Evolutionary conservation across 768 basidiomycete genomes (phyloP), one percentile per base, ranked within the genome.

Genomic region (Guyanaporus albipodus): DNA sequence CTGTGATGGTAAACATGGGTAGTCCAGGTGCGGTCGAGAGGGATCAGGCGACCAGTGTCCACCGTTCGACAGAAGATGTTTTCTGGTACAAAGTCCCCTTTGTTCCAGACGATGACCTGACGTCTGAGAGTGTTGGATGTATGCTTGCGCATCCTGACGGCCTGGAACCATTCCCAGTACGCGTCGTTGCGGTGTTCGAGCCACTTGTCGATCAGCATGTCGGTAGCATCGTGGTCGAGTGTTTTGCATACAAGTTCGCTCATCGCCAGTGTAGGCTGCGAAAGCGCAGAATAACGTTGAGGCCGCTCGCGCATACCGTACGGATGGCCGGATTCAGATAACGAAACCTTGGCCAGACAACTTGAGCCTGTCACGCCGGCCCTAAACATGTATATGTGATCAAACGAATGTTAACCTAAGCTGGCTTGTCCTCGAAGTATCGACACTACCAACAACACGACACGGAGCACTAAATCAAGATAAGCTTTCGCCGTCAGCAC

Each of bases 161-260:
- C 79, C 52, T 73, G 73, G 56, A 88, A 88, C 86, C 86, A 88
- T 44, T 86, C 83, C 64, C 79, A 78, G 61, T 87, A 87, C 37
- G 80, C 76, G 69, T 86, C 83, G 52, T 84, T 80, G 58, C 79
- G 78, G 59, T 87, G 83, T 60, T 87, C 84, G 36, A 88, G 82
- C 86, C 86, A 88, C 63, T 82, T 85, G 73, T 88, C 84, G 68
- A 88, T 87, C 56, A 88, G 80, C 70, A 80, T 74, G 69, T 86
- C 83, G 1, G 85, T 86, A 15, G 81, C 75, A 54, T 85, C 82
- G 69, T 85, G 80, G 67, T 85, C 83, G 46, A 88, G 75, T 6
- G 83, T 85, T 33, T 85, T 87, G 68, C 82, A 82, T 44, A 87
- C 79, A 39, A 88, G 84, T 70, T 88, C 85, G 49, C 82, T 82